Evolutionary conservation across 2,329 filamentous ascomycete species (phyloP).

Genomic region (Xylariaceae sp.): DNA sequence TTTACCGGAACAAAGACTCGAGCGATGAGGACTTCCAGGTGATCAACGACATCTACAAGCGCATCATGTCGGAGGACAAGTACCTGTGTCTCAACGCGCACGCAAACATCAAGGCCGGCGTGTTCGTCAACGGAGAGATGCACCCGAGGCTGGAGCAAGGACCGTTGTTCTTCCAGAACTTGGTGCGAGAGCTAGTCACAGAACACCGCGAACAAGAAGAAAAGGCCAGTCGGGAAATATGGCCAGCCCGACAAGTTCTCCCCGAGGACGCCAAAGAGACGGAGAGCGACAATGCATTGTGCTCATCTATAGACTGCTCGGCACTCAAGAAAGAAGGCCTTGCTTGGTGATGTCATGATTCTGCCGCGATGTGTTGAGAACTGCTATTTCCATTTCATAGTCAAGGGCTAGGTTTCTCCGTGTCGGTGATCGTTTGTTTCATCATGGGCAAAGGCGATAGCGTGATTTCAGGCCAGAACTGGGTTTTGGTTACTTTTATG

Average conservation of each 20-base stretch:
- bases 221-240: slow-evolving; percentile 43
- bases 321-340: slow-evolving; percentile 15
- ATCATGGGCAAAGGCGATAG: no score
- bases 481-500: no score
- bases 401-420: no score
- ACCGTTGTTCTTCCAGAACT: slow-evolving; percentile 53
- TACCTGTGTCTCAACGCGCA: slow-evolving; percentile 56
- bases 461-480: no score
- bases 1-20: slow-evolving; percentile 58
- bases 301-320: slow-evolving; percentile 12
- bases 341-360: slow-evolving; percentile 8
- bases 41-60: slow-evolving; percentile 58
- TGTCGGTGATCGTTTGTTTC: no score
- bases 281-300: slow-evolving; percentile 11
- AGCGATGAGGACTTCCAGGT: slow-evolving; percentile 54
- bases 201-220: slow-evolving; percentile 46
- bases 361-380: no score
- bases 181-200: slow-evolving; percentile 44
- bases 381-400: no score
- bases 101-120: slow-evolving; percentile 56
- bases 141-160: slow-evolving; percentile 59
- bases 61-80: slow-evolving; percentile 63
- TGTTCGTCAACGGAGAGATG: slow-evolving; percentile 60
- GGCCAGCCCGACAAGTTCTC: slow-evolving; percentile 39
- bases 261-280: slow-evolving; percentile 2